Conservation (phyloP, 495 filamentous ascomycete genomes). For the Aspergillus affinis region DNA sequence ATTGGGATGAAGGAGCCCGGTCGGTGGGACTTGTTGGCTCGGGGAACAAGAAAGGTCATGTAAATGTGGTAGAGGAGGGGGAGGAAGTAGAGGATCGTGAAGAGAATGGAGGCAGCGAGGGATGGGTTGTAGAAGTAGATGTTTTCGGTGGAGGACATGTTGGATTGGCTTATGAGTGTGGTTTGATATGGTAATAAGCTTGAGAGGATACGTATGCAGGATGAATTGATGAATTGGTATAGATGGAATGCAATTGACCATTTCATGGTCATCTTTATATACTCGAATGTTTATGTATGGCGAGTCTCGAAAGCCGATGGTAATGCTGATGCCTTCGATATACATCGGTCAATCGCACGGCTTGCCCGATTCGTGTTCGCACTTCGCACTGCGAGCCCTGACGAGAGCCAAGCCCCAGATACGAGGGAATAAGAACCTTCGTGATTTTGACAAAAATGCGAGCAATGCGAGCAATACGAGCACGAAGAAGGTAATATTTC, state of each 20-base stretch:
- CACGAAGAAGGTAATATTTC: background rate
- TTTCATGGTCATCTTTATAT: too few species aligned
- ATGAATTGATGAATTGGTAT: background rate
- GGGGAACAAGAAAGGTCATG: slow-evolving; percentile 1
- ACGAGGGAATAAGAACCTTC: background rate
- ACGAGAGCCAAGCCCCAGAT: background rate
- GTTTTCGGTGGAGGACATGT: background rate
- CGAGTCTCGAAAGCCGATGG: background rate
- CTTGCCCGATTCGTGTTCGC: background rate
- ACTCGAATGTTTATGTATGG: too few species aligned
- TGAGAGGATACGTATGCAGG: too few species aligned
- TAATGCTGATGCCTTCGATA: background rate
- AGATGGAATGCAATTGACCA: too few species aligned
- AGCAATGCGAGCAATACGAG: background rate
- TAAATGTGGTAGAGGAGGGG: slow-evolving; percentile 8
- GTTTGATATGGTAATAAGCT: too few species aligned
- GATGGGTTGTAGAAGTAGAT: slow-evolving; percentile 13
- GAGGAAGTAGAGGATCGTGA: slow-evolving; percentile 9
- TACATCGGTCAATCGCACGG: background rate
- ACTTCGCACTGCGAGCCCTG: background rate
- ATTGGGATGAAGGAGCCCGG: slow-evolving; percentile 21
- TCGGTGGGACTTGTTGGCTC: background rate
- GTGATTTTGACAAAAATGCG: background rate
- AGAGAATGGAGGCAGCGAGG: slow-evolving; percentile 8
- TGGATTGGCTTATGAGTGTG: background rate